These are phyloP conservation scores for Coemansia sp. DNA, from an alignment of 192 early-diverging fungal species.

Conservation along the genomic window DNA sequence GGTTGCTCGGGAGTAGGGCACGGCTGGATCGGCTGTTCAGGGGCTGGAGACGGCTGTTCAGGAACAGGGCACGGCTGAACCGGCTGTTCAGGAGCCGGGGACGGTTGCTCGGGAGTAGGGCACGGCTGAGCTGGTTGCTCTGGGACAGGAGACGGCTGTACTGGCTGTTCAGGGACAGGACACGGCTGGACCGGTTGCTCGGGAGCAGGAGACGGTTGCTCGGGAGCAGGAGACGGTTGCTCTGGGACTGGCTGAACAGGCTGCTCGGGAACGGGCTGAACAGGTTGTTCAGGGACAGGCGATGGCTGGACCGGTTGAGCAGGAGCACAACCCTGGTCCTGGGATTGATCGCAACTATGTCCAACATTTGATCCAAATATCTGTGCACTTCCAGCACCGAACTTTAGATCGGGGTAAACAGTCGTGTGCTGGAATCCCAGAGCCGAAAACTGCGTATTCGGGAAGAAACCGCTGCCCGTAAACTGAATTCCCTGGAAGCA, in stretches of 20 bases:
- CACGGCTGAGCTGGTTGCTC: slow-evolving; percentile 7
- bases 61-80: not conserved
- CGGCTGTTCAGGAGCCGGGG: slow-evolving; percentile 1
- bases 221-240: no score
- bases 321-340: no score
- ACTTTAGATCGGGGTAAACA: slow-evolving; percentile 13
- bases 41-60: not conserved
- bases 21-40: not conserved
- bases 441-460: slow-evolving; percentile 19
- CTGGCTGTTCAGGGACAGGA: no score
- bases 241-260: no score
- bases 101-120: slow-evolving; percentile 4
- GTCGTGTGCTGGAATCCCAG: slow-evolving; percentile 25
- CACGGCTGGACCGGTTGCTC: no score
- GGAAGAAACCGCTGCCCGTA: slow-evolving; percentile 13
- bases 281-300: slow-evolving; percentile 4
- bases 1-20: not conserved
- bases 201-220: no score
- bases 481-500: slow-evolving; percentile 13
- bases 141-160: no score
- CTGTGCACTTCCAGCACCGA: slow-evolving; percentile 14
- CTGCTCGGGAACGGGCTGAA: no score
- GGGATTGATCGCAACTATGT: not conserved
- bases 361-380: slow-evolving; percentile 7
- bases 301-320: not conserved